Evolutionary conservation across 2,329 filamentous ascomycete genomes (phyloP).

Genomic region (Claviceps humidiphila): DNA sequence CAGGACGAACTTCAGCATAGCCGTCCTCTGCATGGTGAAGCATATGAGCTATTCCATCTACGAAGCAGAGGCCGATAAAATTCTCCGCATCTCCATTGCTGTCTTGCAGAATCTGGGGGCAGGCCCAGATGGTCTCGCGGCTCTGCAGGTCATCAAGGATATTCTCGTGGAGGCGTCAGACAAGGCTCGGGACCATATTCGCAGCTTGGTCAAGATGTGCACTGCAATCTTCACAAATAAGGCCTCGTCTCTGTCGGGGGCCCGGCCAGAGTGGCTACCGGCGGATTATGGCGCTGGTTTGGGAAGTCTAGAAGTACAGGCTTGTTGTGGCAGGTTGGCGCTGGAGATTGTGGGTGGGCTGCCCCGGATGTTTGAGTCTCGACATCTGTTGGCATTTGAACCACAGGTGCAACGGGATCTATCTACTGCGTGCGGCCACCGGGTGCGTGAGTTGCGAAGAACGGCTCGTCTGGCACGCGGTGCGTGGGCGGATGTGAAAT

Average conservation of each 20-base stretch:
- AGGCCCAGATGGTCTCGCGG: slow-evolving; percentile 31
- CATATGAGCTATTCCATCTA: slow-evolving; percentile 38
- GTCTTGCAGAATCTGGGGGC: slow-evolving; percentile 28
- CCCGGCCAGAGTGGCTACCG: slow-evolving; percentile 19
- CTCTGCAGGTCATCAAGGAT: slow-evolving; percentile 34
- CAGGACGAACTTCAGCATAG: slow-evolving; percentile 31
- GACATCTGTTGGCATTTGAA: slow-evolving; percentile 30
- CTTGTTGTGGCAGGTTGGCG: slow-evolving; percentile 31
- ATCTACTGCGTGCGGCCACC: slow-evolving; percentile 38
- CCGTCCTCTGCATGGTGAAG: slow-evolving; percentile 33
- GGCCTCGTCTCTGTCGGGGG: slow-evolving; percentile 11
- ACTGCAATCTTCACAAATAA: slow-evolving; percentile 24
- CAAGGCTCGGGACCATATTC: slow-evolving; percentile 33
- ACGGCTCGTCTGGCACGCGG: slow-evolving; percentile 34
- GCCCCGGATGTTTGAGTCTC: slow-evolving; percentile 34
- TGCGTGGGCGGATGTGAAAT: slow-evolving; percentile 32
- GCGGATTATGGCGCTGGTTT: slow-evolving; percentile 10
- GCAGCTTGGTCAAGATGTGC: slow-evolving; percentile 33
- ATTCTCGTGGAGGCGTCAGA: slow-evolving; percentile 33
- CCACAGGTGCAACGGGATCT: slow-evolving; percentile 33
- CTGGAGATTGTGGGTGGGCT: slow-evolving; percentile 35
- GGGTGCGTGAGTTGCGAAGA: slow-evolving; percentile 37
- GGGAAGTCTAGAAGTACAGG: slow-evolving; percentile 12
- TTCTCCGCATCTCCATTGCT: slow-evolving; percentile 36
- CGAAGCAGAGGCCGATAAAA: slow-evolving; percentile 32